A percentile compares a stretch with the other conserved stretches of the same genome.
Evolutionary conservation across 2,329 filamentous ascomycete genomes (phyloP).

Genomic region (Colletotrichum australisinense): DNA sequence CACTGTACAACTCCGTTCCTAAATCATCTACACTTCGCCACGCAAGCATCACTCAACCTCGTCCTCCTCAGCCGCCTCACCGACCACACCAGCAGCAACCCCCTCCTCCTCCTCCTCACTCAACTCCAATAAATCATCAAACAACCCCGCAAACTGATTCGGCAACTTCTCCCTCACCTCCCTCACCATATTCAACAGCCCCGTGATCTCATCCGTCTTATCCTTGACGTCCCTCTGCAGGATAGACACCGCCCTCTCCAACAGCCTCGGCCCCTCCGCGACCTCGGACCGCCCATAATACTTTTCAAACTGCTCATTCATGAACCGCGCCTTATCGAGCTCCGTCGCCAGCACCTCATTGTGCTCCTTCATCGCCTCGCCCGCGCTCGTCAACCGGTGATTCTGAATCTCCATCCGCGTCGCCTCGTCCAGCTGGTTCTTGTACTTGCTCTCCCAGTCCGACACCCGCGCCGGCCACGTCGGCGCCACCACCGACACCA

Average conservation of each 20-base stretch:
- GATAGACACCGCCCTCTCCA: conserved; percentile 13
- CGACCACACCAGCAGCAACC: background rate
- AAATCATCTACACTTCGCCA: background rate
- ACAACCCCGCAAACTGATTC: background rate
- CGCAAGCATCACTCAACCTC: background rate
- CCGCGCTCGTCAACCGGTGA: conserved; percentile 35
- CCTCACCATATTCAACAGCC: background rate
- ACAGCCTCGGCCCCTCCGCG: background rate
- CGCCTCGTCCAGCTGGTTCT: conserved; percentile 38
- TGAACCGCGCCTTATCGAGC: conserved; percentile 15
- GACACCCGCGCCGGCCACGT: conserved; percentile 46
- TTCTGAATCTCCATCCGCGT: conserved; percentile 23
- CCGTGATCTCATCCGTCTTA: background rate
- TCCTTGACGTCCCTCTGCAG: conserved; percentile 3
- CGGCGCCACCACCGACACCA: conserved; percentile 43
- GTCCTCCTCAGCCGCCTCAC: background rate
- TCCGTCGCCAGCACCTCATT: conserved; percentile 25
- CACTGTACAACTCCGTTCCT: background rate
- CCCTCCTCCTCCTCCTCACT: background rate
- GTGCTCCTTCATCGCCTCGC: conserved; percentile 32
- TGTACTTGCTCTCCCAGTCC: conserved; percentile 42
- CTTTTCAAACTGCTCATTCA: conserved; percentile 23
- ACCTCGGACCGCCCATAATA: conserved; percentile 21
- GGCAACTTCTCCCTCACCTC: background rate
- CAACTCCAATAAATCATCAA: background rate